Conservation (phyloP, 208 protist genomes). For the Acanthamoeba healyi region DNA sequence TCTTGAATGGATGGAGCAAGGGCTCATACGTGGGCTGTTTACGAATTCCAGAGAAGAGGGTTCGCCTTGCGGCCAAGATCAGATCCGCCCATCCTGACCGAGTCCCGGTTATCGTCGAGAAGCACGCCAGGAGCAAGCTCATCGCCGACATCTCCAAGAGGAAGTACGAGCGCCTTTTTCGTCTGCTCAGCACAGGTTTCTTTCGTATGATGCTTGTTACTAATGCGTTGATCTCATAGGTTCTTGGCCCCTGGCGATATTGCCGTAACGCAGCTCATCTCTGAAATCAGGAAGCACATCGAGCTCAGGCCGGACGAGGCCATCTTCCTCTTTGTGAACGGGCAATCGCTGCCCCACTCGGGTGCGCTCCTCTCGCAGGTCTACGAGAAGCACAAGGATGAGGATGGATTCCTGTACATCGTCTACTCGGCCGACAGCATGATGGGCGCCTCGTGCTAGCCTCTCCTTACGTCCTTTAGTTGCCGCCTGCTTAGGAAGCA, state of each 20-base stretch:
- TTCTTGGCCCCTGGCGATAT: slow-evolving; percentile 44
- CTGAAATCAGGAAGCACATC: slow-evolving; percentile 70
- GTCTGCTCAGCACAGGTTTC: slow-evolving; percentile 89
- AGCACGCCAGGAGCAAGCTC: slow-evolving; percentile 88
- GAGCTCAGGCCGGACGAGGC: slow-evolving; percentile 85
- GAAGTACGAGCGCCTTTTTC: slow-evolving; percentile 87
- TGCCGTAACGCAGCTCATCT: slow-evolving; percentile 1
- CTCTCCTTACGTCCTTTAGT: no score
- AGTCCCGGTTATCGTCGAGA: slow-evolving; percentile 49
- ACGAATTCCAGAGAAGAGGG: slow-evolving; percentile 32
- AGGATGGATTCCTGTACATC: slow-evolving; percentile 71
- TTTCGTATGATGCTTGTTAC: neutral
- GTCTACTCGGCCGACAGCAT: slow-evolving; percentile 35
- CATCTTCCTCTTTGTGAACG: slow-evolving; percentile 89
- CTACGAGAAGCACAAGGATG: slow-evolving; percentile 71
- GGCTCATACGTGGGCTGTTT: no score
- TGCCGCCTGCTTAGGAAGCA: neutral
- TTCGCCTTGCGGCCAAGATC: neutral
- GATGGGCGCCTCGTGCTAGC: neutral
- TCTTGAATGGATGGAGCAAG: no score
- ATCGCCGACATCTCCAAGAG: slow-evolving; percentile 88
- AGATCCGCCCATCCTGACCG: slow-evolving; percentile 17
- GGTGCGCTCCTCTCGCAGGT: slow-evolving; percentile 77
- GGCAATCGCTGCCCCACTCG: slow-evolving; percentile 85
- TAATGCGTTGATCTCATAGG: neutral